Conservation (phyloP, 495 filamentous ascomycete genomes). For the Aspergillus ellipticus region DNA sequence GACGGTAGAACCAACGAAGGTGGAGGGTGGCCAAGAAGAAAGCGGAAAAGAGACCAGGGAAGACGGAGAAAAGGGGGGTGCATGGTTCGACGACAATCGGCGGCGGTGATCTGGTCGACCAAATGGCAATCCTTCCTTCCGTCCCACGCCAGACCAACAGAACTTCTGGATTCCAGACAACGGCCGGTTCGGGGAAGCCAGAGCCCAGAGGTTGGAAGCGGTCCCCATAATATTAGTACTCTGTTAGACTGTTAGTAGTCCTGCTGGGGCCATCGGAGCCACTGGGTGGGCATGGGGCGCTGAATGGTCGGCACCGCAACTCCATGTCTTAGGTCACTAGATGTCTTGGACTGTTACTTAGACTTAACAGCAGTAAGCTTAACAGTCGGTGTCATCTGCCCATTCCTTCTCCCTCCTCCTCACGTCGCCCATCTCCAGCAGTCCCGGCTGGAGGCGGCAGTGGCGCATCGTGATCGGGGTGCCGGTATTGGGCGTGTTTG, state of each 20-base stretch:
- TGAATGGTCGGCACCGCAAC: neutral
- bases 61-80: neutral
- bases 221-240: neutral
- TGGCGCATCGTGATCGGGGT: neutral
- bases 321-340: too few relatives aligned
- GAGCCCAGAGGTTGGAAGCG: neutral
- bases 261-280: neutral
- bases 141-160: neutral
- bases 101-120: neutral
- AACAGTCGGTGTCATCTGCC: neutral
- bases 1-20: neutral
- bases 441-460: too few relatives aligned
- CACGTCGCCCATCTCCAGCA: too few relatives aligned
- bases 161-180: neutral
- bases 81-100: too few relatives aligned
- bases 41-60: neutral
- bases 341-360: neutral
- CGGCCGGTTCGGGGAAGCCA: neutral
- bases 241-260: too few relatives aligned
- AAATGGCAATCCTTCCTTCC: neutral
- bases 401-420: neutral
- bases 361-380: neutral
- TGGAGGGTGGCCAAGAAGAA: slow-evolving; percentile 6
- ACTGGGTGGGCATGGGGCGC: neutral
- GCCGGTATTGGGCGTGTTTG: too few relatives aligned